Conservation (phyloP, 2,329 filamentous ascomycete species). For the Trichocomaceae sp. region DNA sequence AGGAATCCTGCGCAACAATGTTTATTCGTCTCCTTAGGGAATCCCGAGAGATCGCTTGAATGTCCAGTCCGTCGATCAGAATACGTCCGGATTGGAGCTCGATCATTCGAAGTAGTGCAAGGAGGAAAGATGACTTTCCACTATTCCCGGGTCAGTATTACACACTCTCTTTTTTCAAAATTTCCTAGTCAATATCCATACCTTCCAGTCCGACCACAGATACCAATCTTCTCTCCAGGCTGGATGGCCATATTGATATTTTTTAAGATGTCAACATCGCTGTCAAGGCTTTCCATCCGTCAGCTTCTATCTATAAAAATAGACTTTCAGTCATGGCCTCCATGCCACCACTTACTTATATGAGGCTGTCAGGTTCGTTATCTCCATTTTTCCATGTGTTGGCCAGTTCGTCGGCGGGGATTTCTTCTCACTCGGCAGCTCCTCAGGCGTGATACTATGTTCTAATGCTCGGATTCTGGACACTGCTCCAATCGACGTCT, state of each 20-base stretch:
- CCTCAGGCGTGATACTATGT: slow-evolving; percentile 39
- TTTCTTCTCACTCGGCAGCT: slow-evolving; percentile 18
- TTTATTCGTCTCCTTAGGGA: too few species aligned
- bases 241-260: slow-evolving; percentile 40
- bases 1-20: too few species aligned
- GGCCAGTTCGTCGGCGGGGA: slow-evolving; percentile 5
- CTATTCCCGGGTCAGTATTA: too few species aligned
- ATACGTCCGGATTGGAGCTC: too few species aligned
- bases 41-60: too few species aligned
- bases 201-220: slow-evolving; percentile 34
- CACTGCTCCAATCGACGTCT: slow-evolving; percentile 53
- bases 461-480: slow-evolving; percentile 49
- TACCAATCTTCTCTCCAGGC: slow-evolving; percentile 35
- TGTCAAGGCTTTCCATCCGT: not conserved
- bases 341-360: slow-evolving; percentile 4
- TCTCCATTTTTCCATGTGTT: slow-evolving; percentile 1
- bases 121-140: too few species aligned
- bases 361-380: slow-evolving; percentile 5
- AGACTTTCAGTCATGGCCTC: not conserved
- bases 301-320: too few species aligned
- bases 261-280: not conserved
- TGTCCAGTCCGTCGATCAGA: too few species aligned
- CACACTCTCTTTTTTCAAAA: too few species aligned
- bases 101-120: too few species aligned
- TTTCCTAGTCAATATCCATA: too few species aligned